These are phyloP conservation scores for Roridomyces roridus DNA, from an alignment of 768 basidiomycete genomes.

Conservation along the genomic window DNA sequence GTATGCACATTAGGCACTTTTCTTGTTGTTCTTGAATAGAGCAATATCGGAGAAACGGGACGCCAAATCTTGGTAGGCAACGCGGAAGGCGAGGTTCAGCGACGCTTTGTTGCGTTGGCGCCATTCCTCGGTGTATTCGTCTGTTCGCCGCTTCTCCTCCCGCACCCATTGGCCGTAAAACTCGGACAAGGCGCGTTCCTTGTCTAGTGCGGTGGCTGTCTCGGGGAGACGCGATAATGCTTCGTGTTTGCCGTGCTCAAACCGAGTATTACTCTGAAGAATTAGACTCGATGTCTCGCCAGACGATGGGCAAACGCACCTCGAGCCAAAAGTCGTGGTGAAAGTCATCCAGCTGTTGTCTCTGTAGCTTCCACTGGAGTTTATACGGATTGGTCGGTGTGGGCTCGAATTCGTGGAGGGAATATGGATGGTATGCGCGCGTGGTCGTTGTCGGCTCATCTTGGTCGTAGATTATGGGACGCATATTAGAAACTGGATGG, in stretches of 20 bases:
- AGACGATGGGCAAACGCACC: slow-evolving; percentile 52
- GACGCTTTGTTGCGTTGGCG: slow-evolving; percentile 61
- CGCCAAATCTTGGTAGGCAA: slow-evolving; percentile 54
- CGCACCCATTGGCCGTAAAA: slow-evolving; percentile 80
- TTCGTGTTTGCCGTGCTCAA: slow-evolving; percentile 70
- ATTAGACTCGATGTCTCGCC: background rate
- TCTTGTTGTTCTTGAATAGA: slow-evolving; percentile 26
- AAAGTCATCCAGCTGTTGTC: slow-evolving; percentile 75
- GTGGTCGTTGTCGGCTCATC: slow-evolving; percentile 41
- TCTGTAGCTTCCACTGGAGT: slow-evolving; percentile 72
- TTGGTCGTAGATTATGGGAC: slow-evolving; percentile 80
- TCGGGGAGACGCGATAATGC: slow-evolving; percentile 62
- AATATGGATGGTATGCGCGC: slow-evolving; percentile 71
- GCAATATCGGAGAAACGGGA: slow-evolving; percentile 35
- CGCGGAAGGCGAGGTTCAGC: slow-evolving; percentile 64
- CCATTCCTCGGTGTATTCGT: slow-evolving; percentile 72
- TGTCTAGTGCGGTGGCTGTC: slow-evolving; percentile 54
- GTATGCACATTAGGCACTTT: slow-evolving; percentile 27
- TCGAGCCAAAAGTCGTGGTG: slow-evolving; percentile 85
- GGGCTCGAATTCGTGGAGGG: slow-evolving; percentile 70
- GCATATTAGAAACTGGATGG: slow-evolving; percentile 79
- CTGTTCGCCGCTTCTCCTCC: slow-evolving; percentile 66
- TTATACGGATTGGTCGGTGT: slow-evolving; percentile 51
- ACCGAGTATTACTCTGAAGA: slow-evolving; percentile 78
- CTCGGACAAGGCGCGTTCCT: slow-evolving; percentile 71